These are phyloP conservation scores for Clarireedia homoeocarpa DNA, from an alignment of 2,329 filamentous ascomycete genomes.

Conservation along the genomic window DNA sequence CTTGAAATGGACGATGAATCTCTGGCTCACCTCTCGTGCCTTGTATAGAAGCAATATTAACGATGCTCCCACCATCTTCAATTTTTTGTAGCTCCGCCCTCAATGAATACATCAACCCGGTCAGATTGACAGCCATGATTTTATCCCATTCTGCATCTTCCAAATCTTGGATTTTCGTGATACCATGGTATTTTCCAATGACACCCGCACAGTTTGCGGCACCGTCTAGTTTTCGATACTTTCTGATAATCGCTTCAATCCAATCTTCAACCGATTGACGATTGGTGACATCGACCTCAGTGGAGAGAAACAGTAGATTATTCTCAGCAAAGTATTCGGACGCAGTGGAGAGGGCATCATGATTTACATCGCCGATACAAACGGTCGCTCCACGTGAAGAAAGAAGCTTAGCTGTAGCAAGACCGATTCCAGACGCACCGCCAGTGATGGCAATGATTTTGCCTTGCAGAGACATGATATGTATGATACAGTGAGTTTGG, in stretches of 20 bases:
- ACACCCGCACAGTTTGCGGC: constrained; percentile 45
- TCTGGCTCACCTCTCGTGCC: constrained; percentile 36
- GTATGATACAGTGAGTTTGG: neutral
- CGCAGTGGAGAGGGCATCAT: constrained; percentile 20
- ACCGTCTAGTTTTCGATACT: constrained; percentile 33
- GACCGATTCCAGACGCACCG: constrained; percentile 67
- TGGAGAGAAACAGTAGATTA: constrained; percentile 19
- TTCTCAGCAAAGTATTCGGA: constrained; percentile 27
- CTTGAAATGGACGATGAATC: neutral
- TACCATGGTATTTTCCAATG: constrained; percentile 29
- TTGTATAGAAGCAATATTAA: constrained; percentile 39
- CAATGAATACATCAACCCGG: constrained; percentile 33
- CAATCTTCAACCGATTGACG: constrained; percentile 29
- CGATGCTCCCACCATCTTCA: constrained; percentile 30
- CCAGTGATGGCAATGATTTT: constrained; percentile 70
- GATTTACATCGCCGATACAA: constrained; percentile 20
- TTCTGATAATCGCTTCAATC: constrained; percentile 30
- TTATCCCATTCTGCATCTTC: constrained; percentile 34
- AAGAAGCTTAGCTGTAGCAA: constrained; percentile 55
- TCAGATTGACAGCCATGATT: constrained; percentile 32
- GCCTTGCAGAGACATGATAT: constrained; percentile 26
- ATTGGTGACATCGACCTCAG: constrained; percentile 30
- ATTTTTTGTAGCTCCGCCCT: constrained; percentile 35
- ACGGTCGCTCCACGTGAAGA: constrained; percentile 21
- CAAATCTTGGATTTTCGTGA: constrained; percentile 23